Evolutionary conservation across 768 basidiomycete species (phyloP).

Genomic region (Cantharellus cinnabarinus): DNA sequence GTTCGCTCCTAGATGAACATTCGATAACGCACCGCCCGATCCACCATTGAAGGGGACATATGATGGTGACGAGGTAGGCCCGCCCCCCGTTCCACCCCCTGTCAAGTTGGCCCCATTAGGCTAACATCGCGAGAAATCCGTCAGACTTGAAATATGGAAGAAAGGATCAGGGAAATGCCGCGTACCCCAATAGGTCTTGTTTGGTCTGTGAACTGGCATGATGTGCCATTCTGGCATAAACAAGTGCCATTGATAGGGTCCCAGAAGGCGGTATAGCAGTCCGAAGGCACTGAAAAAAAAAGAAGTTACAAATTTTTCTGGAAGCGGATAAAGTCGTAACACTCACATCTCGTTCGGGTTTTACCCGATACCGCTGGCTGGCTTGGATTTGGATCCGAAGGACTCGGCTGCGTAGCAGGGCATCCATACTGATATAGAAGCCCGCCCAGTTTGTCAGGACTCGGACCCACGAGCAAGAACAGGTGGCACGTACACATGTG

Average conservation of each 20-base stretch:
- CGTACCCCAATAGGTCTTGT: constrained; percentile 45
- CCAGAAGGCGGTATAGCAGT: constrained; percentile 67
- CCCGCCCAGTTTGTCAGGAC: neutral
- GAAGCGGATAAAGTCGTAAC: constrained; percentile 1
- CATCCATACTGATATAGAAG: constrained; percentile 41
- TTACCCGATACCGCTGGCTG: constrained; percentile 30
- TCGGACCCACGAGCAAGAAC: neutral
- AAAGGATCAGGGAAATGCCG: constrained; percentile 1
- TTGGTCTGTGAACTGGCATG: constrained; percentile 43
- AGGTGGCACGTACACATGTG: constrained; percentile 33
- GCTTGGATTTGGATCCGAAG: constrained; percentile 42
- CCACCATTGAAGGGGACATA: constrained; percentile 30
- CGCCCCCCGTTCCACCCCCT: constrained; percentile 31
- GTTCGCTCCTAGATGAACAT: constrained; percentile 15
- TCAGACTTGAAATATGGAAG: neutral
- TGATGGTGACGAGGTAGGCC: constrained; percentile 15
- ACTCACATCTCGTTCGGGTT: constrained; percentile 36
- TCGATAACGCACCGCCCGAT: constrained; percentile 11
- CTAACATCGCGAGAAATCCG: constrained; percentile 14
- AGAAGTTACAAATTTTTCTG: no score
- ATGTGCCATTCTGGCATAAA: constrained; percentile 28
- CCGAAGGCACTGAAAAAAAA: constrained; percentile 29
- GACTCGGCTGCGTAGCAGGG: constrained; percentile 32
- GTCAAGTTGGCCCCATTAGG: constrained; percentile 53
- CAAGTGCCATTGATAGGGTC: constrained; percentile 51